A percentile compares a stretch with the other conserved stretches of the same genome.
phyloP scores from a whole-genome alignment of 108 stramenopile species.

The Phaeodactylum tricornutum region DNA sequence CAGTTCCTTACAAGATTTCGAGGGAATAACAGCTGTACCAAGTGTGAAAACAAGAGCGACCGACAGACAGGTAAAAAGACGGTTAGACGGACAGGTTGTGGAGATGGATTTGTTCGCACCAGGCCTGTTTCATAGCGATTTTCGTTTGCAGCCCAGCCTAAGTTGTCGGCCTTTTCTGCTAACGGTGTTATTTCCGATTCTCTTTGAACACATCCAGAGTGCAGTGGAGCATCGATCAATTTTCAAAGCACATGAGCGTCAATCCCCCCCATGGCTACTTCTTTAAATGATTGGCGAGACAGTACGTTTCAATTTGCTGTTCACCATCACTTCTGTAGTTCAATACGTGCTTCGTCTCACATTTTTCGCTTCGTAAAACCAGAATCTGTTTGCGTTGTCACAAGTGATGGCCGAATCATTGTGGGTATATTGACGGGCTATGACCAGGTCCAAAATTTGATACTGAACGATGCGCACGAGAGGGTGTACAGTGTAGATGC shows the following conservation, averaged over 20 bases:
- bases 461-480: constrained; percentile 57
- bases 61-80: too few species aligned
- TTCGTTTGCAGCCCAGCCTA: too few species aligned
- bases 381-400: constrained; percentile 62
- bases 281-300: constrained; percentile 57
- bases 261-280: constrained; percentile 66
- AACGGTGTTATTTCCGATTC: constrained; percentile 1
- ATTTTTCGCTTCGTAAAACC: constrained; percentile 6
- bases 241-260: too few species aligned
- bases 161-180: neutral
- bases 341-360: neutral
- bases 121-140: too few species aligned
- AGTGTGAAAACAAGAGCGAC: too few species aligned
- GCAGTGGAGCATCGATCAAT: too few species aligned
- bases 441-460: constrained; percentile 82
- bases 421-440: constrained; percentile 55
- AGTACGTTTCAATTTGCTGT: constrained; percentile 18
- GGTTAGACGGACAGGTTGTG: too few species aligned
- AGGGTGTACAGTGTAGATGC: constrained; percentile 51
- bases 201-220: too few species aligned
- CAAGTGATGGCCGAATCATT: constrained; percentile 75
- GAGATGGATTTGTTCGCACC: too few species aligned
- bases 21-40: too few species aligned
- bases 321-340: neutral
- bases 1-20: too few species aligned